phyloP scores from a whole-genome alignment of 257 asterid genomes.

The Nicotiana noctiflora region DNA sequence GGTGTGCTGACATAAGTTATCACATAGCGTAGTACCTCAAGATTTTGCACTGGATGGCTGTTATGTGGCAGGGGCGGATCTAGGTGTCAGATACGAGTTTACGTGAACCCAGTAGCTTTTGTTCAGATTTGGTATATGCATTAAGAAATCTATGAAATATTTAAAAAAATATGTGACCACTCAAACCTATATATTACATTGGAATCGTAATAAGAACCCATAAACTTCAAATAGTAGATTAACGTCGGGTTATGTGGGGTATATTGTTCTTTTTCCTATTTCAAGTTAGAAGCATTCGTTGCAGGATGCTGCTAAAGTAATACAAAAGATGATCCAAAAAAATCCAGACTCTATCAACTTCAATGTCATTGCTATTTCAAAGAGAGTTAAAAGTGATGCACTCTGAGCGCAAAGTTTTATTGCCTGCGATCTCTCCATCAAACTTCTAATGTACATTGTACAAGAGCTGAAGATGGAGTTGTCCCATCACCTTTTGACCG shows the following conservation, averaged over 20 bases:
- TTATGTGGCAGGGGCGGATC: no score
- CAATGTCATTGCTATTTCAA: slow-evolving; percentile 70
- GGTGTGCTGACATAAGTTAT: background rate
- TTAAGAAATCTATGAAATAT: no score
- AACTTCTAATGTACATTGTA: background rate
- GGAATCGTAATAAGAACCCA: no score
- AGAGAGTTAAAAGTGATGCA: slow-evolving; percentile 32
- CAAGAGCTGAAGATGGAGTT: slow-evolving; percentile 1
- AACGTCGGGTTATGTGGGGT: background rate
- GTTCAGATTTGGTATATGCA: no score
- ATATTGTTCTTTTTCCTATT: background rate
- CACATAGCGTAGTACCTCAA: background rate
- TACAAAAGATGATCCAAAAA: slow-evolving; percentile 51
- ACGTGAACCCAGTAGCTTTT: no score
- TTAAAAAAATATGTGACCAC: no score
- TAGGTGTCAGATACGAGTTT: no score
- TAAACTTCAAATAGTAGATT: no score
- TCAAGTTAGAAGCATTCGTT: background rate
- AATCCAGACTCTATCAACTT: slow-evolving; percentile 72
- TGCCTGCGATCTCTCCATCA: background rate
- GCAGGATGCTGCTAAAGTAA: slow-evolving; percentile 79
- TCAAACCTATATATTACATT: no score
- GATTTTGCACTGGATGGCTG: background rate
- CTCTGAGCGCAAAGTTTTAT: background rate
- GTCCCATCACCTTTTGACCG: background rate